Evolutionary conservation across 306 rosid species (phyloP), one percentile per base, ranked within the genome.

Genomic region (Trichosanthes cucumerina): DNA sequence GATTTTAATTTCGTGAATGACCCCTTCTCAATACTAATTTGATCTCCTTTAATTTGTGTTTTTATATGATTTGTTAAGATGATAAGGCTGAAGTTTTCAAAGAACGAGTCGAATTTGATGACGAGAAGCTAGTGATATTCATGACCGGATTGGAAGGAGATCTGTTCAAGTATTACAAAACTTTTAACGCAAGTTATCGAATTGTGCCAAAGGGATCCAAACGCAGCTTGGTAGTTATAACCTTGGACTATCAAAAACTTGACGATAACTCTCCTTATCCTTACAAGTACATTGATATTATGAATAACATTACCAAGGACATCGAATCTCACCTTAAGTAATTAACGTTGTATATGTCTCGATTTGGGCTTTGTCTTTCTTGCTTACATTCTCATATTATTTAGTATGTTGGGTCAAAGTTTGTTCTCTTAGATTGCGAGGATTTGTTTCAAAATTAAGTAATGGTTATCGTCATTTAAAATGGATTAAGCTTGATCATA

Each of bases 91-190:
- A 41, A 24, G 38, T 41, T 7, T 71, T 79, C 76, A 86, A 84
- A 76, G 89, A 86, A 81, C 82, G 49, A 68, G 79, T 78, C 18
- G 86, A 86, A 68, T 50, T 31, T 0, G 81, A 84, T 36, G 84
- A 77, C 2, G 84, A 36, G 52, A 77, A 81, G 19, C 70, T 62
- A 53, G 9, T 41, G 7, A 43, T 80, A 18, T 1, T 0, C 47
- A 0, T 43, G 47, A 9, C 0, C 2, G 58, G 58, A 52, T 52
- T 52, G 24, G 58, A 52, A 52, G 58, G 58, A 18, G 58, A 52
- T 52, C 24, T 52, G 23, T 52, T 52, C 58, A 52, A 52, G n/a
- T 10, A 52, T 16, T 52, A 77, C 84, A 84, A 82, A 76, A 26
- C 1, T 70, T 81, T 80, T 52, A 84, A 79, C 73, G 31, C 57